phyloP scores from a whole-genome alignment of 805 yeast species.

The Starmerella gropengiesseri region DNA sequence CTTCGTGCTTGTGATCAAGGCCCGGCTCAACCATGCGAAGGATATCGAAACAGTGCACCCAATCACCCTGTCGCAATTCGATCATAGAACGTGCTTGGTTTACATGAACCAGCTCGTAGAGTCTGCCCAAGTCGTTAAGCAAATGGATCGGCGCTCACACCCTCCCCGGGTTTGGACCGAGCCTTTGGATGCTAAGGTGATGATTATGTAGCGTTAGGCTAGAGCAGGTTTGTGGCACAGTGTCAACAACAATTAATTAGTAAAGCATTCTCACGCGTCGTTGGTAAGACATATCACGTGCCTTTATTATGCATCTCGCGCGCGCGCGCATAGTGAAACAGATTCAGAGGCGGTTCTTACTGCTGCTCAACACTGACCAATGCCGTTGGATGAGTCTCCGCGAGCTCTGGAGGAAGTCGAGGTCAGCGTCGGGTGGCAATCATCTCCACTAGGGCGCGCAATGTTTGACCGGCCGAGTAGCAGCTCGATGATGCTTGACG shows the following conservation, averaged over 20 bases:
- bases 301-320: neutral
- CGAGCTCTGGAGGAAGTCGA: conserved; percentile 4
- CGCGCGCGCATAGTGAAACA: neutral
- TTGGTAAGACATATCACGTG: neutral
- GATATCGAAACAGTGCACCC: conserved; percentile 31
- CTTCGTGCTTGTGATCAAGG: conserved; percentile 29
- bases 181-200: conserved; percentile 13
- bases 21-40: conserved; percentile 31
- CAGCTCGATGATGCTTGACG: conserved; percentile 1
- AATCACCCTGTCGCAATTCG: conserved; percentile 32
- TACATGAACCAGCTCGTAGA: conserved; percentile 29
- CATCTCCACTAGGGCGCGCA: conserved; percentile 1
- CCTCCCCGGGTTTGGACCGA: conserved; percentile 21
- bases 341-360: no score
- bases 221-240: neutral
- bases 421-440: conserved; percentile 6
- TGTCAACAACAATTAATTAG: conserved; percentile 1
- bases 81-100: conserved; percentile 28
- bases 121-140: conserved; percentile 27
- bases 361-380: neutral
- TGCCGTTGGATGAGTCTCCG: conserved; percentile 9
- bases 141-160: conserved; percentile 12
- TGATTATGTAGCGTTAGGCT: neutral
- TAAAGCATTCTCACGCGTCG: no score
- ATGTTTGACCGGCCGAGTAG: conserved; percentile 4